Evolutionary conservation across 2,329 filamentous ascomycete species (phyloP).

Genomic region (Penicillium sp.): DNA sequence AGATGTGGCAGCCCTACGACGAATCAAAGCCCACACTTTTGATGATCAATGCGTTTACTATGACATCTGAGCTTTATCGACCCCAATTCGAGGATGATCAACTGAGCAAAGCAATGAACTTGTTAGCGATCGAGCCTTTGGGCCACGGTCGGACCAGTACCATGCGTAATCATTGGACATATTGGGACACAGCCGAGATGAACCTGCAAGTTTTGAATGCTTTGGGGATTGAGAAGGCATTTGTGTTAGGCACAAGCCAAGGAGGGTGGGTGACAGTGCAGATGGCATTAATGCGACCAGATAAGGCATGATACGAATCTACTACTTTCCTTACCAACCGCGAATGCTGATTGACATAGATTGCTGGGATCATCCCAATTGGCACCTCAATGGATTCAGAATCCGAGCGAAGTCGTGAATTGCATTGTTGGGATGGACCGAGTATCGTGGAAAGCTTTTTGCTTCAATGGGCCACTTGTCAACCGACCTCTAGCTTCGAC

Average conservation of each 20-base stretch:
- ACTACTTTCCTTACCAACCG: background rate
- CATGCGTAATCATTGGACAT: slow-evolving; percentile 51
- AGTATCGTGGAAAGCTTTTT: slow-evolving; percentile 37
- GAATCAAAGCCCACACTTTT: slow-evolving; percentile 53
- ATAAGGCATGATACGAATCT: slow-evolving; percentile 37
- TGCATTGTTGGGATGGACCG: slow-evolving; percentile 53
- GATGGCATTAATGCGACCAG: slow-evolving; percentile 55
- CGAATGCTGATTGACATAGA: slow-evolving; percentile 32
- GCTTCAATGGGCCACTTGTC: slow-evolving; percentile 42
- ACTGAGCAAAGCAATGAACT: slow-evolving; percentile 46
- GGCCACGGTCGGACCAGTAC: slow-evolving; percentile 54
- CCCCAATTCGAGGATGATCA: slow-evolving; percentile 40
- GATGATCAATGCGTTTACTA: slow-evolving; percentile 55
- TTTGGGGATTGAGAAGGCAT: slow-evolving; percentile 46
- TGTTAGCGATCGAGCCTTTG: slow-evolving; percentile 56
- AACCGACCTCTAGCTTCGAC: slow-evolving; percentile 45
- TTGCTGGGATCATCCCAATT: slow-evolving; percentile 53
- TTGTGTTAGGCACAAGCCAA: slow-evolving; percentile 55
- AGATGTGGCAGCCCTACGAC: slow-evolving; percentile 50
- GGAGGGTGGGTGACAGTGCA: slow-evolving; percentile 55
- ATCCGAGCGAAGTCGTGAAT: slow-evolving; percentile 42
- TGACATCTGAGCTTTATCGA: slow-evolving; percentile 48
- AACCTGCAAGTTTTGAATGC: slow-evolving; percentile 57
- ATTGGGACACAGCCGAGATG: slow-evolving; percentile 59
- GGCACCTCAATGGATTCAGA: slow-evolving; percentile 57